Conservation (phyloP, 495 filamentous ascomycete genomes). For the Amniculicola lignicola region DNA sequence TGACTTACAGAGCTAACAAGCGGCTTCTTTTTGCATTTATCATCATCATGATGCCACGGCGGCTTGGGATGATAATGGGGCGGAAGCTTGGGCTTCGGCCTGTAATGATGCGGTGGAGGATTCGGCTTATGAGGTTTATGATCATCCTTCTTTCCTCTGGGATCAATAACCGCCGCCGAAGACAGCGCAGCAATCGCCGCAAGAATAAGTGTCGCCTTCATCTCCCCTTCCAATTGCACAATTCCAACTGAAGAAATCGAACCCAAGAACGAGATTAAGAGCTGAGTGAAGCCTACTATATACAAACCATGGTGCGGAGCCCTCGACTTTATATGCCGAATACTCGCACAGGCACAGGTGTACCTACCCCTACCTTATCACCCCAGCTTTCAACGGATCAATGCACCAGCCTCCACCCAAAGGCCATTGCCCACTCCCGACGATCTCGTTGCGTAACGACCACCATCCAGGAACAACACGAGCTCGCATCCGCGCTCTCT, state of each 20-base stretch:
- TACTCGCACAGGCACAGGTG: too few relatives aligned
- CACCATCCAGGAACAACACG: not conserved
- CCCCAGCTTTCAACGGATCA: too few relatives aligned
- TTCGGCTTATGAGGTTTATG: too few relatives aligned
- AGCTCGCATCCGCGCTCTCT: not conserved
- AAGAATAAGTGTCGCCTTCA: constrained; percentile 11
- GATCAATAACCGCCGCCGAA: constrained; percentile 1
- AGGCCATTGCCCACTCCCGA: not conserved
- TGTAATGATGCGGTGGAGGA: too few relatives aligned
- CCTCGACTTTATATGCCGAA: constrained; percentile 1
- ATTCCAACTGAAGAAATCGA: too few relatives aligned
- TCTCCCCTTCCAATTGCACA: too few relatives aligned
- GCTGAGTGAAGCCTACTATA: not conserved
- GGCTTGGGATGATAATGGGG: too few relatives aligned
- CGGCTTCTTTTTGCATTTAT: constrained; percentile 15
- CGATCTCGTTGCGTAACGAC: not conserved
- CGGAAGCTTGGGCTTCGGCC: too few relatives aligned
- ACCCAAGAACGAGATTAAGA: too few relatives aligned
- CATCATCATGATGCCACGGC: too few relatives aligned
- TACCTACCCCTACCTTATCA: too few relatives aligned
- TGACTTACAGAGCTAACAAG: constrained; percentile 14
- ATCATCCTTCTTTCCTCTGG: not conserved
- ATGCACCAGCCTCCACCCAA: not conserved
- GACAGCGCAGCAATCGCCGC: constrained; percentile 7
- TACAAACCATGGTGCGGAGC: not conserved